Evolutionary conservation across 1,284 basidiomycete species (phyloP).

Genomic region (Puccinia coronata): DNA sequence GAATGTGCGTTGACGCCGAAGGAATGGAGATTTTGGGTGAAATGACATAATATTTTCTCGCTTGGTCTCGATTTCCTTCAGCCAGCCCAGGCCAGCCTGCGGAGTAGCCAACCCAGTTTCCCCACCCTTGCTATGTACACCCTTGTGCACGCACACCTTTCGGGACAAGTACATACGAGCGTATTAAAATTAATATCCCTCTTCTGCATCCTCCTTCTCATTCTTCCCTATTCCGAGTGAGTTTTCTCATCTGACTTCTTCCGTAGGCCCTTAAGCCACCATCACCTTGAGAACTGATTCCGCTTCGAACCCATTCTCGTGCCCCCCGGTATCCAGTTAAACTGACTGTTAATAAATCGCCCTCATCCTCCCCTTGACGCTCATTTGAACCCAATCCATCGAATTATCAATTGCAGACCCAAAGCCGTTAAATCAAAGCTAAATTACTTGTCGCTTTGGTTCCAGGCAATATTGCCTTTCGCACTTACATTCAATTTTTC

Average conservation of each 20-base stretch:
- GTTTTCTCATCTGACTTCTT: neutral
- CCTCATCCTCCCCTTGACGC: neutral
- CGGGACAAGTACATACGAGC: neutral
- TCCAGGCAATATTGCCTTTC: neutral
- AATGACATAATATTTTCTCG: neutral
- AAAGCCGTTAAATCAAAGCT: neutral
- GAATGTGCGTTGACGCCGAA: neutral
- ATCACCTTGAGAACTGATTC: constrained; percentile 9
- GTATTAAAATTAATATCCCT: constrained; percentile 22
- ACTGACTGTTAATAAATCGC: neutral
- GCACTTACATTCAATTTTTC: neutral
- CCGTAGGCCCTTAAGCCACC: neutral
- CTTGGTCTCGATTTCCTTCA: constrained; percentile 1
- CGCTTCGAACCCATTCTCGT: neutral
- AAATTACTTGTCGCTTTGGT: constrained; percentile 2
- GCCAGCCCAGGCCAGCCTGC: neutral
- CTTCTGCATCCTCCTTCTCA: neutral
- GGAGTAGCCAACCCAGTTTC: neutral
- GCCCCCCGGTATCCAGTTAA: neutral
- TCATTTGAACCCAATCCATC: neutral
- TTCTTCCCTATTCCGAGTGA: constrained; percentile 16
- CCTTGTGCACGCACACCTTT: neutral
- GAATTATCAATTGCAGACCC: neutral
- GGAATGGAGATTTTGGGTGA: neutral
- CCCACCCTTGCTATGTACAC: neutral